These are phyloP conservation scores for Rhamnella rubrinervis DNA, from an alignment of 331 rosid genomes.

Conservation along the genomic window DNA sequence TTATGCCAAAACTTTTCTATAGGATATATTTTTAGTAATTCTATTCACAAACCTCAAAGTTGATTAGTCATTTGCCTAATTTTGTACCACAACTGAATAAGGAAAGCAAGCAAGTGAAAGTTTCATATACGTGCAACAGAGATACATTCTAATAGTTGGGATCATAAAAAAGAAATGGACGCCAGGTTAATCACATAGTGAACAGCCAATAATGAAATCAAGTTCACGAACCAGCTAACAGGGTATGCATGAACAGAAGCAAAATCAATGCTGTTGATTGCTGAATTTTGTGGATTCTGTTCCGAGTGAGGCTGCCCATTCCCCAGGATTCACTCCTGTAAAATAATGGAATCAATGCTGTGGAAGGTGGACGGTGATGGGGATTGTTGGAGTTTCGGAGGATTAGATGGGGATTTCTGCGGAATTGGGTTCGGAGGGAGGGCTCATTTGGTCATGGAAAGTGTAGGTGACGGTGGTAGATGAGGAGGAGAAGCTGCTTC, in stretches of 20 bases:
- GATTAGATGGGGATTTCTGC: constrained; percentile 30
- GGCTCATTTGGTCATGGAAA: constrained; percentile 54
- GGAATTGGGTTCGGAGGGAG: constrained; percentile 33
- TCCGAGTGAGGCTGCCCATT: constrained; percentile 25
- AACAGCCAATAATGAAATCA: neutral
- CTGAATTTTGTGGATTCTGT: constrained; percentile 18
- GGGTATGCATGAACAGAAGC: constrained; percentile 28
- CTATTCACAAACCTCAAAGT: no score
- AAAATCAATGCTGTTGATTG: constrained; percentile 17
- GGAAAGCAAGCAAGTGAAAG: no score
- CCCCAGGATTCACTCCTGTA: constrained; percentile 14
- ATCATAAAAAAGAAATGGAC: no score
- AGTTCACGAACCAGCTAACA: constrained; percentile 16
- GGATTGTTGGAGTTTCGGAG: constrained; percentile 17
- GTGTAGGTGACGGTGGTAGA: constrained; percentile 47
- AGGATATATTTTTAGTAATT: no score
- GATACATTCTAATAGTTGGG: no score
- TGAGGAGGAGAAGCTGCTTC: constrained; percentile 26
- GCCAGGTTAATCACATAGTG: no score
- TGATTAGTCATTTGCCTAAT: no score
- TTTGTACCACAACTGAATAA: no score
- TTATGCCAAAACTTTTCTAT: no score
- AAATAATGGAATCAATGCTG: no score
- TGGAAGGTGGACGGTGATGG: constrained; percentile 30
- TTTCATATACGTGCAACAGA: no score